Percentiles rank a stretch among this genome's conserved stretches.
Evolutionary conservation across 495 filamentous ascomycete species (phyloP).

Genomic region (Aspergillus homomorphus): DNA sequence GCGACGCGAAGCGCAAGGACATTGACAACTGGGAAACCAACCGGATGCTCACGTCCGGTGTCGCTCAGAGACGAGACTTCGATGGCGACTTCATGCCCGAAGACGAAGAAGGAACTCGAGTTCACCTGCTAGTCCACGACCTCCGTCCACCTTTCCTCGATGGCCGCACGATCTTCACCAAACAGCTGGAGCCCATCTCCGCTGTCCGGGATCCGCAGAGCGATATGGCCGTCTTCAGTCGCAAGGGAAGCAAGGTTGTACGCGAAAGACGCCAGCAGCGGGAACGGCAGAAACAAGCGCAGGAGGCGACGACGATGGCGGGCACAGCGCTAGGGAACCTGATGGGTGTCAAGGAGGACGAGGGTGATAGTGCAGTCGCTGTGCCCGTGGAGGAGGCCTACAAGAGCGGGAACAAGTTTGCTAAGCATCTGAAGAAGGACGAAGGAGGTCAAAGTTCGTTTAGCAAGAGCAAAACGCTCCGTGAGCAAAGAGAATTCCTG

Average conservation of each 20-base stretch:
- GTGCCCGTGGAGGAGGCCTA: slow-evolving; percentile 69
- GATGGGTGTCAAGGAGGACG: slow-evolving; percentile 93
- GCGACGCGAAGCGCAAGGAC: slow-evolving; percentile 75
- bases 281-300: slow-evolving; percentile 91
- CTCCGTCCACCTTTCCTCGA: slow-evolving; percentile 94
- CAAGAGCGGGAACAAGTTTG: slow-evolving; percentile 76
- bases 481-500: slow-evolving; percentile 89
- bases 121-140: slow-evolving; percentile 92
- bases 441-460: slow-evolving; percentile 83
- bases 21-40: slow-evolving; percentile 98
- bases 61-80: slow-evolving; percentile 83
- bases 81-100: slow-evolving; percentile 81
- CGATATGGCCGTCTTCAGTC: slow-evolving; percentile 97
- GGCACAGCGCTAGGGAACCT: slow-evolving; percentile 91
- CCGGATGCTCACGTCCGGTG: slow-evolving; percentile 94
- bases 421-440: slow-evolving; percentile 82
- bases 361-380: slow-evolving; percentile 82
- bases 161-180: slow-evolving; percentile 92
- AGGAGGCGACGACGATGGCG: slow-evolving; percentile 90
- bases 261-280: slow-evolving; percentile 86
- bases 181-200: slow-evolving; percentile 92
- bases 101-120: slow-evolving; percentile 84
- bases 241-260: slow-evolving; percentile 92
- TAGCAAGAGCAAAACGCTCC: slow-evolving; percentile 84
- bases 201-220: slow-evolving; percentile 93